Evolutionary conservation across 208 protist species (phyloP).

Genomic region (Crithidia sp.): DNA sequence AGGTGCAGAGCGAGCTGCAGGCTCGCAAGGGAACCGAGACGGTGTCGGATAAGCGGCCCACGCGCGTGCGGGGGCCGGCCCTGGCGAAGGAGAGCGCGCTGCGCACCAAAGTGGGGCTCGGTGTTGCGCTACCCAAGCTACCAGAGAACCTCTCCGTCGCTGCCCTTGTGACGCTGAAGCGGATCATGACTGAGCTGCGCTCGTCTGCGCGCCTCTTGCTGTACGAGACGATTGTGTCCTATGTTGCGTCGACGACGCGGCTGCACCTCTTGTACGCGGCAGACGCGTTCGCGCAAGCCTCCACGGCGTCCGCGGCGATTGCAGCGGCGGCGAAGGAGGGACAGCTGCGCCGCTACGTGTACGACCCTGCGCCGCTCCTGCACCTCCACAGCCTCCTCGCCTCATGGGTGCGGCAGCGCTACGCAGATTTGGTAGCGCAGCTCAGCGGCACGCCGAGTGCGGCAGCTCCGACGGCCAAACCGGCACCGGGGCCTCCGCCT

Average conservation of each 20-base stretch:
- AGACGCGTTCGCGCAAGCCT: not conserved
- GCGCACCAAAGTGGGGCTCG: not conserved
- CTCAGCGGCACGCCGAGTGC: conserved; percentile 1
- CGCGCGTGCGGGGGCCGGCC: conserved; percentile 27
- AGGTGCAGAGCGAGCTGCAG: conserved; percentile 18
- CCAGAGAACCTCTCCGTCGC: conserved; percentile 14
- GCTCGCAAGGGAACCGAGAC: not conserved
- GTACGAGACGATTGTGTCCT: conserved; percentile 26
- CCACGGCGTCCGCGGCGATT: not conserved
- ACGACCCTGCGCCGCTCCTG: conserved; percentile 15
- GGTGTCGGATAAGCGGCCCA: conserved; percentile 8
- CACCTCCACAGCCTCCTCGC: conserved; percentile 23
- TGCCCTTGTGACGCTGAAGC: conserved; percentile 16
- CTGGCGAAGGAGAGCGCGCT: conserved; percentile 18
- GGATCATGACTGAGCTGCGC: conserved; percentile 19
- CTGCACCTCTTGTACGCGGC: conserved; percentile 8
- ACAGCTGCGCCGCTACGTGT: conserved; percentile 8
- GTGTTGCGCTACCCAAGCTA: conserved; percentile 21
- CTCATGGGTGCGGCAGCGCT: conserved; percentile 25
- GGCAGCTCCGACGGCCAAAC: not conserved
- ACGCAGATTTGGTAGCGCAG: conserved; percentile 19
- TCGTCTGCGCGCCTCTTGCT: conserved; percentile 16
- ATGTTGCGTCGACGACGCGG: conserved; percentile 22
- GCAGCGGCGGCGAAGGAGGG: not conserved
- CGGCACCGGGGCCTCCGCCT: not conserved